Conservation (phyloP, 257 asterid species). For the Coffea canephora region DNA sequence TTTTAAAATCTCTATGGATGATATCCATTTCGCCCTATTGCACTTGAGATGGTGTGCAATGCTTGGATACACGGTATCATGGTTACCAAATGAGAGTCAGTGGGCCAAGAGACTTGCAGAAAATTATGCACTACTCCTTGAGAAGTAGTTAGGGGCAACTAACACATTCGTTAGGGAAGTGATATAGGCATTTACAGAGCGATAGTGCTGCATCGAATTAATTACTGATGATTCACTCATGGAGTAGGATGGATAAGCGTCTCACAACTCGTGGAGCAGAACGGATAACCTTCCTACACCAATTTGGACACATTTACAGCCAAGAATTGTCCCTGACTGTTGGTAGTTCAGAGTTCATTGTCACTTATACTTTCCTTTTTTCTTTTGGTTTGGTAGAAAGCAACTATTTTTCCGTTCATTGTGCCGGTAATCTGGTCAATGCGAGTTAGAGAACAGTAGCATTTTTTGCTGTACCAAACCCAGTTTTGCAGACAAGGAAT, state of each 20-base stretch:
- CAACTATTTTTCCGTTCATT: background rate
- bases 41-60: conserved; percentile 75
- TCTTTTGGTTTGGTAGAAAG: background rate
- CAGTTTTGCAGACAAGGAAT: background rate
- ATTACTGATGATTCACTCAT: background rate
- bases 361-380: background rate
- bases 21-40: conserved; percentile 54
- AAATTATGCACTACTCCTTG: conserved; percentile 30
- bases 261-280: no score
- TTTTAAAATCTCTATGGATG: conserved; percentile 43
- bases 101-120: conserved; percentile 70
- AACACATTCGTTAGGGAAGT: background rate
- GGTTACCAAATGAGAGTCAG: conserved; percentile 60
- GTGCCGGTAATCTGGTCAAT: background rate
- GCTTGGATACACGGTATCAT: conserved; percentile 41
- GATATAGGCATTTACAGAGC: no score
- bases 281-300: background rate
- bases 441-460: background rate
- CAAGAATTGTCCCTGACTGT: background rate
- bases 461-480: background rate
- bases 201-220: background rate
- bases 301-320: background rate
- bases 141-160: background rate
- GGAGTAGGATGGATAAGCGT: background rate
- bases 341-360: background rate